These are phyloP conservation scores for Spathaspora sp. DNA, from an alignment of 1,139 yeast genomes.

Conservation along the genomic window DNA sequence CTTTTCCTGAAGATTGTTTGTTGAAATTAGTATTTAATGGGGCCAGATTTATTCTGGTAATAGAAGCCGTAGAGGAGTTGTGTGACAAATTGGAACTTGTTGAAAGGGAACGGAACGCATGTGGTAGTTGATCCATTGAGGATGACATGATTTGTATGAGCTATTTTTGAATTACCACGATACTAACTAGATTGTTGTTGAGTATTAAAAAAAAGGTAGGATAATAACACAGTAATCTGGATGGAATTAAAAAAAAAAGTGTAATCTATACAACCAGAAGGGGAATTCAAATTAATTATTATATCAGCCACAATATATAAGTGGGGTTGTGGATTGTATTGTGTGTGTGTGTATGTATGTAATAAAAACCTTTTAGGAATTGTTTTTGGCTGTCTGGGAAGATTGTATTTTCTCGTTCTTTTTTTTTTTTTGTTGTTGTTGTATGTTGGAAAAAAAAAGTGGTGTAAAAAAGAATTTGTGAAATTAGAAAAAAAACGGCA, in stretches of 20 bases:
- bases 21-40: slow-evolving; percentile 56
- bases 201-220: not conserved
- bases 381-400: slow-evolving; percentile 1
- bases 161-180: not conserved
- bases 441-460: not conserved
- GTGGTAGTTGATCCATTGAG: slow-evolving; percentile 15
- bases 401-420: not conserved
- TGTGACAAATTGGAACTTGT: slow-evolving; percentile 29
- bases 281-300: not conserved
- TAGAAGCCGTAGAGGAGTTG: slow-evolving; percentile 19
- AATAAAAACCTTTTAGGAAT: not conserved
- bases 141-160: not conserved
- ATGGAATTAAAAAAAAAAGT: not conserved
- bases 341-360: not conserved
- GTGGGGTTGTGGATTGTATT: not conserved
- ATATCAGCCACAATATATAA: not conserved
- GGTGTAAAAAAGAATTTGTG: not conserved
- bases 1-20: slow-evolving; percentile 61
- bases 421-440: not conserved
- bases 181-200: not conserved
- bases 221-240: not conserved
- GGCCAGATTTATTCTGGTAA: slow-evolving; percentile 41
- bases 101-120: slow-evolving; percentile 40
- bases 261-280: not conserved
- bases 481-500: too few relatives aligned